Evolutionary conservation across 2,329 filamentous ascomycete genomes (phyloP), one percentile per base, ranked within the genome.

Genomic region (Apiospora saccharicola): DNA sequence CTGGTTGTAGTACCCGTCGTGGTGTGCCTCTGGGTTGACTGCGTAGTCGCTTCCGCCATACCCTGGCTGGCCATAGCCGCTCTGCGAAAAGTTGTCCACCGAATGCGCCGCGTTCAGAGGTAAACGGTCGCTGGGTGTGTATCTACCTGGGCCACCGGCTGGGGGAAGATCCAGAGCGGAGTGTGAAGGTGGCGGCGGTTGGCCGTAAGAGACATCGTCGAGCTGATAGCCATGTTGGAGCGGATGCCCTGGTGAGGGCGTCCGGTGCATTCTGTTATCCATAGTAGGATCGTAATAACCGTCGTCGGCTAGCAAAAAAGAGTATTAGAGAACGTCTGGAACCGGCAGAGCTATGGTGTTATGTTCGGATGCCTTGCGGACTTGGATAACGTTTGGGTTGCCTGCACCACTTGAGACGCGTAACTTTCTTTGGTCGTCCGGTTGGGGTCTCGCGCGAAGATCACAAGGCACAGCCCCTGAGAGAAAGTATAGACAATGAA

Each of bases 1-100:
- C 76, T 93, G 90, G 77, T 92, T 94, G 81, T 93, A 96, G 85
- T 98, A 98, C 71, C 90, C 90, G 82, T 98, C 94, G 80, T 96
- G 94, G 78, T 98, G 94, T 72, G 92, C 91, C 81, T 97, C 92
- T 13, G 96, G 95, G 78, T 94, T 91, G 73, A 98, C 84, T 4
- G 91, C 86, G 81, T 96, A 95, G 71, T 95, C 93, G 72, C 87
- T 86, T 74, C 86, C 86, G 75, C 90, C 88, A 74, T 86, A 82
- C 67, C 82, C 81, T 71, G 83, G 82, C 1, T 41, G 37, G 43
- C 86, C 85, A 73, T 88, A 87, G 14, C 82, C 80, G 75, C 76
- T 83, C 70, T 83, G 84, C 75, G 80, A 83, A 24, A 90, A 75
- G 76, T 86, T 86, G 70, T 87, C 87, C 12, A 88, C 80, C 4